Conservation (phyloP, 2,329 filamentous ascomycete species). For the Zymoseptoria passerinii region DNA sequence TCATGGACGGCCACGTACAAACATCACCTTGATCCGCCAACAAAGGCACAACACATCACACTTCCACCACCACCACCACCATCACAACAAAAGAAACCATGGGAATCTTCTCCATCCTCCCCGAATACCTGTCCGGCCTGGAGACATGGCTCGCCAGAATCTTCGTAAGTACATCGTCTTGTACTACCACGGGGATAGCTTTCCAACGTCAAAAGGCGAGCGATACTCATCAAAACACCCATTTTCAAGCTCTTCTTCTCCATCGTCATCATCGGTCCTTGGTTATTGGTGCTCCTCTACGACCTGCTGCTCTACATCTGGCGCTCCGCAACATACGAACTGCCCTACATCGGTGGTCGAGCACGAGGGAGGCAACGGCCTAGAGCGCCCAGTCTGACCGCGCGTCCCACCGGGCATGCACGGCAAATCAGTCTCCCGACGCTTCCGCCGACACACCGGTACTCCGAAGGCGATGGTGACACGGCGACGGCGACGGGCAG, state of each 20-base stretch:
- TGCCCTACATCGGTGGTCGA: constrained; percentile 53
- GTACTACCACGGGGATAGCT: constrained; percentile 2
- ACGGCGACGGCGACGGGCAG: constrained; percentile 17
- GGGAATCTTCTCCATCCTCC: constrained; percentile 59
- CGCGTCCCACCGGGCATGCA: constrained; percentile 45
- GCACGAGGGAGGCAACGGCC: constrained; percentile 53
- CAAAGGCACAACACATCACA: not conserved
- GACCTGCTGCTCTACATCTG: constrained; percentile 55
- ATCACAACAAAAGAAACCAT: too few species aligned
- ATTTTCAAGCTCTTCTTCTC: constrained; percentile 50
- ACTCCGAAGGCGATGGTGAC: constrained; percentile 11
- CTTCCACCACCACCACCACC: not conserved
- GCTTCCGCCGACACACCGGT: constrained; percentile 7
- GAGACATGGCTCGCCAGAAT: constrained; percentile 55
- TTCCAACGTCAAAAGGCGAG: too few species aligned
- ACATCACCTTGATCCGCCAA: not conserved
- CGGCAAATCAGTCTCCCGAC: constrained; percentile 36
- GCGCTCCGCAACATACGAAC: constrained; percentile 49
- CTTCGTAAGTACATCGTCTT: constrained; percentile 47
- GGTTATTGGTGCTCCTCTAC: constrained; percentile 54
- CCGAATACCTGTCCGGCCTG: constrained; percentile 47
- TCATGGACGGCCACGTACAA: not conserved
- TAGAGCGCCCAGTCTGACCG: constrained; percentile 53
- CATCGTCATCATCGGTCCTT: constrained; percentile 53
- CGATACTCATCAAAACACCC: not conserved